Base-by-base conservation (phyloP, 2,329 filamentous ascomycete species). In the Aspergillus spinulosporus region DNA sequence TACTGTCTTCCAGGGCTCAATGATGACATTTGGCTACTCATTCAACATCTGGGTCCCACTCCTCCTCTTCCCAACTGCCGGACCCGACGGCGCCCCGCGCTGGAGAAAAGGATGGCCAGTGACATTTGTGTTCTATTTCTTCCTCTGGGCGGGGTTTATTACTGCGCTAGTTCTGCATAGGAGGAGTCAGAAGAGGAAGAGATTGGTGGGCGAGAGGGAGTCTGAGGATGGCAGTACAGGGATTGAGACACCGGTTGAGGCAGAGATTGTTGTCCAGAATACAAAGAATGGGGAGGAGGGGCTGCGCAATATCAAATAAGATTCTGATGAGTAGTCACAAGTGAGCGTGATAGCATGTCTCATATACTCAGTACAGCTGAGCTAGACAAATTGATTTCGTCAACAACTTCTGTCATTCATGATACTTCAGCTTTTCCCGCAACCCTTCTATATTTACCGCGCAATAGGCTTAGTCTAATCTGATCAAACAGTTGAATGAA, bases 31-130 rank as follows among this genome's bases (percentile, higher is more conserved):
- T 45, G 76, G 76, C 34, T 78, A 77, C 56, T 77, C 74, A 0
- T 77, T 78, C 59, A 68, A 77, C 40, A 76, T 78, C 12, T 78
- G 76, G 76, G 74, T 77, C 3, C 75, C 76, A 0, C 66, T 78
- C 4, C 63, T 78, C 2, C 63, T 76, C 2, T 79, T 75, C 56
- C 76, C 76, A 0, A 78, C 75, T 0, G 74, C 73, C 1, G 75
- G 75, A 1, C 65, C 69, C 0, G 61, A 75, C 31, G 74, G 76
- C 3, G 77, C 76, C 0, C 79, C 79, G 0, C 68, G 74, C 36
- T 82, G 79, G 80, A 74, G 65, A 2, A 78, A 77, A 31, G 79
- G 79, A 0, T 82, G 78, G 70, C 77, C 78, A 0, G 73, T 80
- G 4, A 74, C 77, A 2, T 72, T 81, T 47, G 73, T 71, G 0